phyloP scores from a whole-genome alignment of 2,329 filamentous ascomycete genomes.

The Ceratocystis lukuohia region DNA sequence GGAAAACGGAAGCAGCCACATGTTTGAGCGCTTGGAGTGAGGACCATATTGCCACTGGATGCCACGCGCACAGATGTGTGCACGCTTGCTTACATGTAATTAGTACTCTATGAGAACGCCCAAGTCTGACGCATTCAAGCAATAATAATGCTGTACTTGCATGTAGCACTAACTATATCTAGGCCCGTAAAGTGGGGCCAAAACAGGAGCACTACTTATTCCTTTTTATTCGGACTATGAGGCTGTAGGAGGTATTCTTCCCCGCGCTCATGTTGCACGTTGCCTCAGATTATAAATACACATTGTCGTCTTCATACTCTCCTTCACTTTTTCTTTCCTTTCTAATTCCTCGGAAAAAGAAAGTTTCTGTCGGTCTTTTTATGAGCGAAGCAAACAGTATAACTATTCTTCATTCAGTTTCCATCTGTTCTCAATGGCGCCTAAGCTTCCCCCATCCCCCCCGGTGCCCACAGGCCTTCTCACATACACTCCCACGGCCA shows the following conservation, averaged over 20 bases:
- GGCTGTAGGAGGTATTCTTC: neutral
- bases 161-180: too few species aligned
- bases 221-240: neutral
- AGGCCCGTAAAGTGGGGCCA: too few species aligned
- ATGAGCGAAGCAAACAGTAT: neutral
- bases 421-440: neutral
- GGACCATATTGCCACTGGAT: too few species aligned
- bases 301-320: neutral
- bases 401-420: neutral
- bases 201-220: too few species aligned
- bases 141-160: too few species aligned
- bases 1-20: too few species aligned
- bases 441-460: slow-evolving; percentile 1
- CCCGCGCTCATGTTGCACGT: neutral
- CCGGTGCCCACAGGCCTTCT: slow-evolving; percentile 26
- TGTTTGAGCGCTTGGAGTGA: too few species aligned
- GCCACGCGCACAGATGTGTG: too few species aligned
- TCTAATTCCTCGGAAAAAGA: neutral
- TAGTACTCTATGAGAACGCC: too few species aligned
- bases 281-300: neutral
- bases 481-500: slow-evolving; percentile 17
- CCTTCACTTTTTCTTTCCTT: neutral
- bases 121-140: too few species aligned
- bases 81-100: too few species aligned
- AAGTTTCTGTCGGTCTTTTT: neutral